phyloP scores from a whole-genome alignment of 2,329 filamentous ascomycete genomes.

The Onygenales sp. region DNA sequence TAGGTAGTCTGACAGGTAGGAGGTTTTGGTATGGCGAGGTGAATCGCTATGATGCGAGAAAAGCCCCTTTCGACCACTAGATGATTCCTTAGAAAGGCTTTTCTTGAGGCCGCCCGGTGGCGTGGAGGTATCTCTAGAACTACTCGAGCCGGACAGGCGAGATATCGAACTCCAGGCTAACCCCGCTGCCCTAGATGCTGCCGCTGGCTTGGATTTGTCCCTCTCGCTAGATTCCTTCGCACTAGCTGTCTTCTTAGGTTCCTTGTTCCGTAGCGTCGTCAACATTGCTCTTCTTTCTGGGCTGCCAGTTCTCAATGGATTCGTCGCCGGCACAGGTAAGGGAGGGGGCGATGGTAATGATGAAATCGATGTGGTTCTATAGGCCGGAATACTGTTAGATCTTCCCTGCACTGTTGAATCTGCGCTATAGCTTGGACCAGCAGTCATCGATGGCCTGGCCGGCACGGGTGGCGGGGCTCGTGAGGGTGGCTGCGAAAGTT shows the following conservation, averaged over 20 bases:
- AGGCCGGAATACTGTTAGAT: not conserved
- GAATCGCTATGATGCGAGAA: constrained; percentile 1
- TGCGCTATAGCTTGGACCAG: constrained; percentile 4
- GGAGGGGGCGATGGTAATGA: constrained; percentile 22
- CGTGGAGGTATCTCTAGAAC: constrained; percentile 4
- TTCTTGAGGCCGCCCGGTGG: not conserved
- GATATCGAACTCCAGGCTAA: constrained; percentile 47
- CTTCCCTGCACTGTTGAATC: not conserved
- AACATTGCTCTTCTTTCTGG: constrained; percentile 55
- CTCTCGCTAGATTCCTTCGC: not conserved
- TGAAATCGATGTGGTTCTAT: not conserved
- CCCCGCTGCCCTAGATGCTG: constrained; percentile 53
- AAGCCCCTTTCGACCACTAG: not conserved
- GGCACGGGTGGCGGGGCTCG: constrained; percentile 36
- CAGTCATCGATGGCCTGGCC: constrained; percentile 34
- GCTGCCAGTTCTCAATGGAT: constrained; percentile 47
- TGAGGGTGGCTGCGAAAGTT: constrained; percentile 60
- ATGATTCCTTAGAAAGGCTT: not conserved
- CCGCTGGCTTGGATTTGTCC: constrained; percentile 14
- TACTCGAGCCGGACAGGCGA: constrained; percentile 17
- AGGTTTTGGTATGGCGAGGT: not conserved
- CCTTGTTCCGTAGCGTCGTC: constrained; percentile 43
- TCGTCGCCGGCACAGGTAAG: constrained; percentile 21
- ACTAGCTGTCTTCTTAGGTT: constrained; percentile 28
- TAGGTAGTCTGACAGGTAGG: constrained; percentile 11